Percentiles rank a stretch among this genome's conserved stretches.
These are phyloP conservation scores for Aspergillus flavus DNA, from an alignment of 2,329 filamentous ascomycete genomes.

Conservation along the genomic window DNA sequence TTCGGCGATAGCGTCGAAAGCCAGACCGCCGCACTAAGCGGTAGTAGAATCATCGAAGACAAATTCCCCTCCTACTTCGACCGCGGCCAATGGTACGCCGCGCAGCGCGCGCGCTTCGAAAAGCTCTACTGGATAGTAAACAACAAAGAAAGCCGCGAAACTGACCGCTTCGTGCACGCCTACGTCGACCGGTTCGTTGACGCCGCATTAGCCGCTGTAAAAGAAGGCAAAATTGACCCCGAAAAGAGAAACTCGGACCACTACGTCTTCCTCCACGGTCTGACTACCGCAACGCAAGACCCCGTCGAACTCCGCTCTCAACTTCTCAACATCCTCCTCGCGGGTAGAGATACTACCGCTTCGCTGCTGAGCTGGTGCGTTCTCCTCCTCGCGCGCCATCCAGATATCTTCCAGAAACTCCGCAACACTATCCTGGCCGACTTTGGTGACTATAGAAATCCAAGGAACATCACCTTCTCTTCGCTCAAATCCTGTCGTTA, in stretches of 20 bases:
- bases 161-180: slow-evolving; percentile 17
- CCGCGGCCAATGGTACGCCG: slow-evolving; percentile 32
- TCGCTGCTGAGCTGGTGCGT: slow-evolving; percentile 45
- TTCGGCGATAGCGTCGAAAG: slow-evolving; percentile 74
- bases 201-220: slow-evolving; percentile 22
- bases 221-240: slow-evolving; percentile 10
- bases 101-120: slow-evolving; percentile 27
- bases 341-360: slow-evolving; percentile 58
- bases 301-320: slow-evolving; percentile 52
- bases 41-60: slow-evolving; percentile 41
- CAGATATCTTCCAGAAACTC: slow-evolving; percentile 18
- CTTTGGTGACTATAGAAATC: slow-evolving; percentile 22
- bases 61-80: slow-evolving; percentile 42
- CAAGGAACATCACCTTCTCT: slow-evolving; percentile 41
- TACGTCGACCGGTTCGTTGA: slow-evolving; percentile 27
- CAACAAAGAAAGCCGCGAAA: slow-evolving; percentile 22
- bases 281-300: slow-evolving; percentile 51
- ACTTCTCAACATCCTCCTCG: slow-evolving; percentile 55
- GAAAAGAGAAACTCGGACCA: slow-evolving; percentile 32
- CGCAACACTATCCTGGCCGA: slow-evolving; percentile 19
- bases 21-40: slow-evolving; percentile 38
- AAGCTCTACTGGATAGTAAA: slow-evolving; percentile 25
- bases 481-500: slow-evolving; percentile 45
- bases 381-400: slow-evolving; percentile 26
- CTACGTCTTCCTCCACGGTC: slow-evolving; percentile 55